A percentile compares a stretch with the other conserved stretches of the same genome.
phyloP scores from a whole-genome alignment of 2,329 filamentous ascomycete genomes.

The Colletotrichum lini region DNA sequence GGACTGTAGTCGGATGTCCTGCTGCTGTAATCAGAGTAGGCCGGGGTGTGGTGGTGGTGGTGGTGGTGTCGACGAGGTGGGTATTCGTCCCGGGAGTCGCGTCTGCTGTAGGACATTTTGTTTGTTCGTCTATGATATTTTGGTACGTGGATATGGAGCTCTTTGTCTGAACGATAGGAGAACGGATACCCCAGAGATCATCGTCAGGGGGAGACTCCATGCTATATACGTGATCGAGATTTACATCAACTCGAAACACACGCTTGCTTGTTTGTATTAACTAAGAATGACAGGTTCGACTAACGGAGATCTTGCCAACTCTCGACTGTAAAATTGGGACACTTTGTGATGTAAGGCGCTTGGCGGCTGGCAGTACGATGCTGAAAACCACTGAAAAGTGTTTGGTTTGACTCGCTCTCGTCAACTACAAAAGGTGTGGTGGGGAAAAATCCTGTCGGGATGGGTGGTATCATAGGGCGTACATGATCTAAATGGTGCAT shows the following conservation, averaged over 20 bases:
- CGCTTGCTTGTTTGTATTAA: too few species aligned
- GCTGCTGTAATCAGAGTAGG: background rate
- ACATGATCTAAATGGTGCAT: background rate
- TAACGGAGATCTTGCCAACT: background rate
- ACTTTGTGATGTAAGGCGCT: slow-evolving; percentile 2
- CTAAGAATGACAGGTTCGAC: background rate
- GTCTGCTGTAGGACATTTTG: slow-evolving; percentile 16
- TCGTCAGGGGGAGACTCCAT: background rate
- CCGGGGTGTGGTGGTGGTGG: background rate
- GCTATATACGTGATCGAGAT: background rate
- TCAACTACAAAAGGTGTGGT: background rate
- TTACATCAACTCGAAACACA: too few species aligned
- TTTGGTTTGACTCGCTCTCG: background rate
- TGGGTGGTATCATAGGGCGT: background rate
- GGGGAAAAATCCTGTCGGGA: slow-evolving; percentile 2
- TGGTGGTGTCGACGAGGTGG: background rate
- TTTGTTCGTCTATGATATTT: background rate
- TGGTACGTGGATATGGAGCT: background rate
- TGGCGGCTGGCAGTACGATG: background rate
- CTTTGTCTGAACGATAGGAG: background rate
- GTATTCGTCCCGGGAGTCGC: slow-evolving; percentile 6
- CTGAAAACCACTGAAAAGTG: background rate
- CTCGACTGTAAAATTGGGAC: background rate
- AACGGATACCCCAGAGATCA: background rate
- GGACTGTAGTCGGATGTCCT: background rate